Percentiles rank a stretch among this genome's conserved stretches.
Conservation (phyloP, 176 grass and related monocot species). For the Oryza rufipogon region DNA sequence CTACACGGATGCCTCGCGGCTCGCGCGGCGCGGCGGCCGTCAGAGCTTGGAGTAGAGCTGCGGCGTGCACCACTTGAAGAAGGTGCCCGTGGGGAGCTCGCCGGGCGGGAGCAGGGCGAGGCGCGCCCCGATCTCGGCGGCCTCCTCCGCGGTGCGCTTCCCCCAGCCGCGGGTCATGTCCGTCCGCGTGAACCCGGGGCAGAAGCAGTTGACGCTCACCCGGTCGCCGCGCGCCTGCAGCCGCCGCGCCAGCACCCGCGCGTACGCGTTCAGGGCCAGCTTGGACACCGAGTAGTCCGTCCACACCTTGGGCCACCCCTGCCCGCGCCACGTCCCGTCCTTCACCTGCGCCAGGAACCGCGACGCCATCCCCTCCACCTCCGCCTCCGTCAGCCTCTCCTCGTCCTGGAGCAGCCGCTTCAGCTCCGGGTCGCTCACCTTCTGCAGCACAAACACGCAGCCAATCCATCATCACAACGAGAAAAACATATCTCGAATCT, state of each 20-base stretch:
- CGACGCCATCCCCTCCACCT: conserved; percentile 64
- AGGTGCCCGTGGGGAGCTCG: conserved; percentile 70
- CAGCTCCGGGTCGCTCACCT: conserved; percentile 56
- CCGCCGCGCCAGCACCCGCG: conserved; percentile 67
- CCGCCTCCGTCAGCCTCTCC: conserved; percentile 56
- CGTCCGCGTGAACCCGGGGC: conserved; percentile 89
- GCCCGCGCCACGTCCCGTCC: conserved; percentile 61
- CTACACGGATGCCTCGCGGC: neutral
- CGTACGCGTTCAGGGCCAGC: conserved; percentile 90
- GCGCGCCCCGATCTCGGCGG: conserved; percentile 48
- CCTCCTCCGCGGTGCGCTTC: conserved; percentile 67
- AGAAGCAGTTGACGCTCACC: conserved; percentile 92
- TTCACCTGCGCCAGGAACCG: conserved; percentile 81
- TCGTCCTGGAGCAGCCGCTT: conserved; percentile 60
- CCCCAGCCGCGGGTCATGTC: conserved; percentile 84
- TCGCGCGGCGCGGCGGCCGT: neutral
- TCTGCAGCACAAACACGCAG: conserved; percentile 44
- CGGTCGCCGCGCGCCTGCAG: conserved; percentile 55
- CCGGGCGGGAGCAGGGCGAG: conserved; percentile 56
- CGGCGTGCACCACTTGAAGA: conserved; percentile 75
- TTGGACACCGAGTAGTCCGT: conserved; percentile 95
- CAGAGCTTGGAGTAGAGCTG: conserved; percentile 77
- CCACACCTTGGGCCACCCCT: conserved; percentile 90
- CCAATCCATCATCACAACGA: neutral
- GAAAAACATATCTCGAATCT: neutral